These are phyloP conservation scores for Diaporthe ilicicola DNA, from an alignment of 2,329 filamentous ascomycete genomes.

Conservation along the genomic window DNA sequence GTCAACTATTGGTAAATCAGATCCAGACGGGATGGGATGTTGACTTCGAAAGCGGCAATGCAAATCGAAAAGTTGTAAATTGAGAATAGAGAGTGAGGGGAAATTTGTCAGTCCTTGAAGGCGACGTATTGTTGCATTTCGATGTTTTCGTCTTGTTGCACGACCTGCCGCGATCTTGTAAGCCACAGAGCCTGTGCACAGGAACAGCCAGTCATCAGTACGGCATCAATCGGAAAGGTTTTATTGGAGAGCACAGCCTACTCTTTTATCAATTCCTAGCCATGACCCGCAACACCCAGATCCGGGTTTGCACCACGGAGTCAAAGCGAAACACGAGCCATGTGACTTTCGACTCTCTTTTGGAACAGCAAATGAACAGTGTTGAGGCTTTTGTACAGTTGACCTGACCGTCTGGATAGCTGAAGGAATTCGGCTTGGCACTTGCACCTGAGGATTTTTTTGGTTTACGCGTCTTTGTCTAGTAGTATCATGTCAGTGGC, in stretches of 20 bases:
- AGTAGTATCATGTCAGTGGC: not conserved
- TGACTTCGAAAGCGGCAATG: not conserved
- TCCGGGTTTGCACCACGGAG: too few relatives aligned
- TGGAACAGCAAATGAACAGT: not conserved
- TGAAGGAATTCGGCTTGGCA: not conserved
- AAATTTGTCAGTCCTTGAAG: not conserved
- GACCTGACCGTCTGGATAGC: not conserved
- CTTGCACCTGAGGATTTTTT: not conserved
- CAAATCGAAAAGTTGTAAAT: not conserved
- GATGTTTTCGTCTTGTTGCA: not conserved
- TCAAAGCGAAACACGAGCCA: too few relatives aligned
- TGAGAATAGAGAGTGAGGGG: not conserved
- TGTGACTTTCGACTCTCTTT: too few relatives aligned
- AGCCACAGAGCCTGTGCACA: not conserved
- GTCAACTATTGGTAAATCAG: not conserved
- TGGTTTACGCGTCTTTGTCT: not conserved
- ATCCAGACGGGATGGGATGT: not conserved
- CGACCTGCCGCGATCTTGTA: not conserved
- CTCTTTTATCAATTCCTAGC: too few relatives aligned
- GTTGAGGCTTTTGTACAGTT: not conserved
- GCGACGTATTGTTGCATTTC: not conserved
- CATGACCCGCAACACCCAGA: too few relatives aligned
- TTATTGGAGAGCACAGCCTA: not conserved
- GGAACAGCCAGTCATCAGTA: not conserved
- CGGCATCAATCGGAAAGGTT: not conserved